These are phyloP conservation scores for Scheffersomyces titani DNA, from an alignment of 1,139 yeast species.

Conservation along the genomic window DNA sequence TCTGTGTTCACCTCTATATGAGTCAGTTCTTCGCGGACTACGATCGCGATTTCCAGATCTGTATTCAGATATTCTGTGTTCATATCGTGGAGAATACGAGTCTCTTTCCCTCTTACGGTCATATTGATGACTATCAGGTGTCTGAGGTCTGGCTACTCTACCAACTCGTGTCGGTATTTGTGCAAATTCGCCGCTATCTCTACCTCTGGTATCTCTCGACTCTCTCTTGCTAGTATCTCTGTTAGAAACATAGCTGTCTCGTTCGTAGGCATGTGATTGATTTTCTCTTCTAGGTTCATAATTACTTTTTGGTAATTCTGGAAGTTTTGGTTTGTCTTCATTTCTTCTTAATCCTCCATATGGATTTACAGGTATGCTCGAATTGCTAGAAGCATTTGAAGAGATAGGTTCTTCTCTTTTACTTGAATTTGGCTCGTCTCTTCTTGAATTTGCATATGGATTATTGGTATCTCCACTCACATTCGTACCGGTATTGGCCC, in stretches of 20 bases:
- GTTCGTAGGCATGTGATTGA: neutral
- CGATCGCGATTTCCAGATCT: neutral
- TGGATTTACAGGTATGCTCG: neutral
- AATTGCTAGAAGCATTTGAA: neutral
- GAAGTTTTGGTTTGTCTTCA: neutral
- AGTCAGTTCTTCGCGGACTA: neutral
- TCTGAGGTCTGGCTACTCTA: neutral
- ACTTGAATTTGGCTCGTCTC: neutral
- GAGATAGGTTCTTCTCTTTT: neutral
- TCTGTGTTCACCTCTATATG: neutral
- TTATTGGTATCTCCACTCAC: neutral
- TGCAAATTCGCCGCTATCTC: neutral
- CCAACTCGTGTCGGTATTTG: neutral
- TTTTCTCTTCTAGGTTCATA: neutral
- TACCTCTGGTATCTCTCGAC: constrained; percentile 5
- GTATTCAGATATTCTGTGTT: neutral
- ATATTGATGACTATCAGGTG: neutral
- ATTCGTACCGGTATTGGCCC: neutral
- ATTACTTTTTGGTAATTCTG: neutral
- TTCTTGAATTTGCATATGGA: neutral
- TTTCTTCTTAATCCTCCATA: neutral
- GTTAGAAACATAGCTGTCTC: neutral
- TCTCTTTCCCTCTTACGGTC: neutral
- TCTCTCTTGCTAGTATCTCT: neutral
- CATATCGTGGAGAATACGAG: neutral